Conservation (phyloP, 352 stramenopile genomes). For the Globisporangium cystogenes region DNA sequence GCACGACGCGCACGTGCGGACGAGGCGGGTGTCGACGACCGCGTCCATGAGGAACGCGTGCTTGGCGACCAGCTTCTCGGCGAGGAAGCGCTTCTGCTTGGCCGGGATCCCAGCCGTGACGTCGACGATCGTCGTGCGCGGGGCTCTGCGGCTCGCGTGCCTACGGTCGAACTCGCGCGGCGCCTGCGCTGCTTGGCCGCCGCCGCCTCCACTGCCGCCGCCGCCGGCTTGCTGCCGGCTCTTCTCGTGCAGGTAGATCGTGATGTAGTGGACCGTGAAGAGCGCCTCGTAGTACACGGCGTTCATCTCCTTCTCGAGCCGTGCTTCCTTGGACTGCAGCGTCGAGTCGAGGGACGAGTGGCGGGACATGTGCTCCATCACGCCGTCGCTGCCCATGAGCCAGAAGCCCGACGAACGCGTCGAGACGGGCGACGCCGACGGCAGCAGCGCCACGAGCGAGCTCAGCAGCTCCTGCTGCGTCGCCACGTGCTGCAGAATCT, state of each 20-base stretch:
- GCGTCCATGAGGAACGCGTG: conserved; percentile 68
- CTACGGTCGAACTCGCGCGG: conserved; percentile 2
- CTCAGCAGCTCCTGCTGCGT: conserved; percentile 39
- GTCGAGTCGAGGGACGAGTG: conserved; percentile 22
- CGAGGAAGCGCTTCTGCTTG: conserved; percentile 28
- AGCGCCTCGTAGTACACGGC: conserved; percentile 64
- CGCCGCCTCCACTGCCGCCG: conserved; percentile 12
- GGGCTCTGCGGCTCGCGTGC: not conserved
- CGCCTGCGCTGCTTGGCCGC: conserved; percentile 4
- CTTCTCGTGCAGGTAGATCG: conserved; percentile 38
- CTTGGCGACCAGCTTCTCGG: conserved; percentile 48
- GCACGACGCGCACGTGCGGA: conserved; percentile 46
- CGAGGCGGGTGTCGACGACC: conserved; percentile 52
- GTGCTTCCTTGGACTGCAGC: conserved; percentile 46
- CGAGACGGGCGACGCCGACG: conserved; percentile 33
- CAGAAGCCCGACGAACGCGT: conserved; percentile 34
- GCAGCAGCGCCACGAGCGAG: conserved; percentile 51
- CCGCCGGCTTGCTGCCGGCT: conserved; percentile 19
- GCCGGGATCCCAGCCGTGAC: conserved; percentile 23
- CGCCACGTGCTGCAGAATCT: conserved; percentile 53
- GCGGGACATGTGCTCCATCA: conserved; percentile 9
- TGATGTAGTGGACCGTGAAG: conserved; percentile 53
- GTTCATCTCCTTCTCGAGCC: conserved; percentile 65
- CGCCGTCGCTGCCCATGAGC: conserved; percentile 24
- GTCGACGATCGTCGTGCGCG: not conserved